A percentile compares a stretch with the other conserved stretches of the same genome.
phyloP scores from a whole-genome alignment of 139 green algal species.

The Spirogloea muscicola region DNA sequence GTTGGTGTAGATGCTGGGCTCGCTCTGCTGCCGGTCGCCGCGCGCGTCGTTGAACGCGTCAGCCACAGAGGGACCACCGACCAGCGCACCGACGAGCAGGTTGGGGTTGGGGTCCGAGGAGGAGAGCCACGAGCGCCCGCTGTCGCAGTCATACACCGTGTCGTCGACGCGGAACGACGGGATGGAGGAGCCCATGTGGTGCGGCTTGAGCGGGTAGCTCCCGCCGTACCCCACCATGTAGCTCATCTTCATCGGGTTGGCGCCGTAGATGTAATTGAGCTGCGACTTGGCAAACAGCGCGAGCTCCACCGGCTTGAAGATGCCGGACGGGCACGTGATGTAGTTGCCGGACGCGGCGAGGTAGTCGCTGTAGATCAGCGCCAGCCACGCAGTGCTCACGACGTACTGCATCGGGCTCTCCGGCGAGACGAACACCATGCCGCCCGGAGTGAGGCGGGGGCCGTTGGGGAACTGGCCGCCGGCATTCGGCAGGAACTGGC shows the following conservation, averaged over 20 bases:
- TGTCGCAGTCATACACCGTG: no score
- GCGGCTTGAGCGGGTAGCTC: constrained; percentile 20
- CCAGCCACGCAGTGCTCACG: neutral
- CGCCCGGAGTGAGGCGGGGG: no score
- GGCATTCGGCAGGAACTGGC: no score
- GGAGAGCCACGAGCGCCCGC: no score
- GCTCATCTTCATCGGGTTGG: constrained; percentile 15
- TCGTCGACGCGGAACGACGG: no score
- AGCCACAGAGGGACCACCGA: neutral
- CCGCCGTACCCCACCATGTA: constrained; percentile 44
- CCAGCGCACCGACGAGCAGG: constrained; percentile 8
- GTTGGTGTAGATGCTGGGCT: constrained; percentile 42
- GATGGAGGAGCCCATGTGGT: constrained; percentile 37
- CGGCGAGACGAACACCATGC: no score
- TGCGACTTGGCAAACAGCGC: constrained; percentile 2
- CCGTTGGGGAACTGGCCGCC: no score
- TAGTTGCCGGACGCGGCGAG: neutral
- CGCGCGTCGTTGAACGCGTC: constrained; percentile 22
- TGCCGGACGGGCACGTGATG: neutral
- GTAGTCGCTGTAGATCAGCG: neutral
- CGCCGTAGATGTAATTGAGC: constrained; percentile 37
- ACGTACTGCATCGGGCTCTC: neutral
- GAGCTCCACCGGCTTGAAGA: neutral
- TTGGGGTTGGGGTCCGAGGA: constrained; percentile 24
- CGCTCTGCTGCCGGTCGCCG: constrained; percentile 7